Evolutionary conservation across 805 yeast genomes (phyloP).

Genomic region (Vanderwaltozyma yarrowii): DNA sequence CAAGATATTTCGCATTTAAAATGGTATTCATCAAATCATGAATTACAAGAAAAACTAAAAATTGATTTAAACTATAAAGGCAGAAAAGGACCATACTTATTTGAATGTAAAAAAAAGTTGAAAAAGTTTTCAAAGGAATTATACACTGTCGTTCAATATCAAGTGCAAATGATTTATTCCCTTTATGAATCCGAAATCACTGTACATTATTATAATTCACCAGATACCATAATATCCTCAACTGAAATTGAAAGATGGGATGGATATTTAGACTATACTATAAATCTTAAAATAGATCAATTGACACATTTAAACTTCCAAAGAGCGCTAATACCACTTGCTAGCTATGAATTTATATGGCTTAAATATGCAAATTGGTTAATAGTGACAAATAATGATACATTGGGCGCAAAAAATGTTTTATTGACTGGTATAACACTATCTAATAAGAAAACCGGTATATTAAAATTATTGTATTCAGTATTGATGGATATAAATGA

Average conservation of each 20-base stretch:
- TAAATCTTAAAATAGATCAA: slow-evolving; percentile 12
- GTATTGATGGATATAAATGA: slow-evolving; percentile 15
- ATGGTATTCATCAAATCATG: slow-evolving; percentile 17
- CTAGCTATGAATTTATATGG: slow-evolving; percentile 26
- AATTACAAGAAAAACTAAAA: slow-evolving; percentile 17
- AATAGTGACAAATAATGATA: slow-evolving; percentile 13
- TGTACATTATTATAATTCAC: slow-evolving; percentile 18
- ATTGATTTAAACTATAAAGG: slow-evolving; percentile 13
- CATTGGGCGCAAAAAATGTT: slow-evolving; percentile 16
- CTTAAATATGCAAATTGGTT: slow-evolving; percentile 25
- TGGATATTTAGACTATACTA: slow-evolving; percentile 21
- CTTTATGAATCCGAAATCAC: slow-evolving; percentile 24
- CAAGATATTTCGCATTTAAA: slow-evolving; percentile 20
- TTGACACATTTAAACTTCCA: slow-evolving; percentile 24
- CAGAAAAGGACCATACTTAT: slow-evolving; percentile 28
- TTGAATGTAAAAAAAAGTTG: slow-evolving; percentile 24
- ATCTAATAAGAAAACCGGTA: slow-evolving; percentile 15
- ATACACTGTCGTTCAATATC: slow-evolving; percentile 24
- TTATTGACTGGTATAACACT: slow-evolving; percentile 13
- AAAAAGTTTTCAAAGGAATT: slow-evolving; percentile 22
- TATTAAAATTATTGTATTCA: slow-evolving; percentile 16
- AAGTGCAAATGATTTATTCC: slow-evolving; percentile 21
- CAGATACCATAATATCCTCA: slow-evolving; percentile 17
- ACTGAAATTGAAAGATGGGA: slow-evolving; percentile 21
- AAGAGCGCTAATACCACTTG: slow-evolving; percentile 23